phyloP scores from a whole-genome alignment of 345 rosid species.

The Eucalyptus rudis region DNA sequence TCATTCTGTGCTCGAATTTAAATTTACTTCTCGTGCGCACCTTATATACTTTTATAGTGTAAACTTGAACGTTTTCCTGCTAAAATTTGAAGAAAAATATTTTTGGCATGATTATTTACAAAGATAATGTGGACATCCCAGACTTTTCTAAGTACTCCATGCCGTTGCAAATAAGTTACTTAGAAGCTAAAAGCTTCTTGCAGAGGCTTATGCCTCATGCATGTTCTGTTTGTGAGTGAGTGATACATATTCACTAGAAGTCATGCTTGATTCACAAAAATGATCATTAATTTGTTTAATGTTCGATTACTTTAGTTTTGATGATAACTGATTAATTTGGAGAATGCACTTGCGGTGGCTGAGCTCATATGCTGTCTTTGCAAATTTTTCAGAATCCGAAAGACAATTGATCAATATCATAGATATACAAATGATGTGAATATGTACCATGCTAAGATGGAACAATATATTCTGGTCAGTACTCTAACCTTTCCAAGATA shows the following conservation, averaged over 20 bases:
- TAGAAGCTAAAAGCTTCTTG: background rate
- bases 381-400: conserved; percentile 15
- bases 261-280: background rate
- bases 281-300: background rate
- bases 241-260: background rate
- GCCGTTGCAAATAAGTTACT: background rate
- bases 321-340: background rate
- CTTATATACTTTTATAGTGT: background rate
- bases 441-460: background rate
- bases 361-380: background rate
- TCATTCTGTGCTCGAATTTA: background rate
- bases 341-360: background rate
- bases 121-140: background rate
- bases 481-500: background rate
- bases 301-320: background rate
- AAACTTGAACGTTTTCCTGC: background rate
- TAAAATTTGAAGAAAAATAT: background rate
- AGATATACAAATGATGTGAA: conserved; percentile 8
- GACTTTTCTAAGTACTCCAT: background rate
- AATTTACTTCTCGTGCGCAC: background rate
- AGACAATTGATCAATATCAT: conserved; percentile 26
- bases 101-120: background rate
- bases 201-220: background rate
- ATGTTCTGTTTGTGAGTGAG: background rate
- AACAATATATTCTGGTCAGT: background rate